phyloP scores from a whole-genome alignment of 169 alveolate species.

The Eimeria necatrix region DNA sequence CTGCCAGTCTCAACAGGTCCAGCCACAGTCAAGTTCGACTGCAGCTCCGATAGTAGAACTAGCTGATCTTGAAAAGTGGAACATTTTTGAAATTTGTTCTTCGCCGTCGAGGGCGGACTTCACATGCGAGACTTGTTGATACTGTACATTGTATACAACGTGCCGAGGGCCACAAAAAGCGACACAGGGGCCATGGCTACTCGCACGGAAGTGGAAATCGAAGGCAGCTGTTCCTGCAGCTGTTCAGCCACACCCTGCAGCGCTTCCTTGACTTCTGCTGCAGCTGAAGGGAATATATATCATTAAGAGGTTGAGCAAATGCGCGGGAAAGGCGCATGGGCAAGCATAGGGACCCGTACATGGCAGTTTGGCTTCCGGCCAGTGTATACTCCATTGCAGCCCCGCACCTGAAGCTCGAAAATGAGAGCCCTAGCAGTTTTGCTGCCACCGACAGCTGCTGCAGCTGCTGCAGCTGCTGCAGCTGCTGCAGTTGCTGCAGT shows the following conservation, averaged over 20 bases:
- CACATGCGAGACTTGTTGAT: slow-evolving; percentile 32
- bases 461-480: no score
- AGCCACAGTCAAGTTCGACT: no score
- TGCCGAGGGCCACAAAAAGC: slow-evolving; percentile 6
- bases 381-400: slow-evolving; percentile 40
- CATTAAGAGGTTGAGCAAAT: not conserved
- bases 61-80: no score
- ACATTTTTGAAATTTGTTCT: no score
- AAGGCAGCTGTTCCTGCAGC: slow-evolving; percentile 53
- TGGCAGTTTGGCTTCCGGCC: slow-evolving; percentile 69
- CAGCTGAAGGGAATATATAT: not conserved
- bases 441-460: no score
- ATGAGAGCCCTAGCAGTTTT: not conserved
- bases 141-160: slow-evolving; percentile 32
- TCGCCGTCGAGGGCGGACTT: not conserved
- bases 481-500: no score
- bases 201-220: slow-evolving; percentile 56
- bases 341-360: not conserved
- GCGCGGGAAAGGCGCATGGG: not conserved
- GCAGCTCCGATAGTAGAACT: no score
- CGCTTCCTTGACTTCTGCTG: slow-evolving; percentile 48
- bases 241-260: slow-evolving; percentile 25
- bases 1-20: no score
- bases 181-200: slow-evolving; percentile 45
- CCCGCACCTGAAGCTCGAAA: slow-evolving; percentile 12